Conservation (phyloP, 768 basidiomycete species). For the Zangia roseola region DNA sequence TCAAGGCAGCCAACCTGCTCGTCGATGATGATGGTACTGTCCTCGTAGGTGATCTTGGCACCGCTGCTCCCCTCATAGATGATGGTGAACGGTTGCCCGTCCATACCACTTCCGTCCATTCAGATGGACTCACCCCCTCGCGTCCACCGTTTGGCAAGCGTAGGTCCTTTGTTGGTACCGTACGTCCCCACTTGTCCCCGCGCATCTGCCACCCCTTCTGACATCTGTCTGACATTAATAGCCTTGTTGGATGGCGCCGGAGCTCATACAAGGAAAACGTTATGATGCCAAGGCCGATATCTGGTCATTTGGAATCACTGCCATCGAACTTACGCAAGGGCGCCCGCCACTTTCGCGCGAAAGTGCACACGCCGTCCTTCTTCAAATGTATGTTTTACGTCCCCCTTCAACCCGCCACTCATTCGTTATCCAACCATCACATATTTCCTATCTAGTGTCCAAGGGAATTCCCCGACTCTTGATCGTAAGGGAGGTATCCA, state of each 20-base stretch:
- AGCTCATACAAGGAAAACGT: constrained; percentile 79
- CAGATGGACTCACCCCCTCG: constrained; percentile 3
- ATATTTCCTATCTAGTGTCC: constrained; percentile 46
- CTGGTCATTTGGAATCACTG: constrained; percentile 97
- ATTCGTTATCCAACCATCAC: background rate
- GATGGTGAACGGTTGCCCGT: constrained; percentile 46
- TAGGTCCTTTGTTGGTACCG: constrained; percentile 91
- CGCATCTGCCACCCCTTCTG: background rate
- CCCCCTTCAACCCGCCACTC: background rate
- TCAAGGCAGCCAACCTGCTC: constrained; percentile 93
- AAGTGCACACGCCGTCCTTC: constrained; percentile 67
- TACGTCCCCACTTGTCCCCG: constrained; percentile 32
- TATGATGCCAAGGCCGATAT: constrained; percentile 91
- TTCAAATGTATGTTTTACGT: constrained; percentile 58
- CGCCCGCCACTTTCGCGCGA: constrained; percentile 82
- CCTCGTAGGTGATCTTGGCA: constrained; percentile 88
- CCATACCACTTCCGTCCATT: constrained; percentile 22
- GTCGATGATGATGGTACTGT: constrained; percentile 90
- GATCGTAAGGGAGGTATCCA: constrained; percentile 68
- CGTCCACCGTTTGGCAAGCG: constrained; percentile 68
- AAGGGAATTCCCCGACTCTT: constrained; percentile 75
- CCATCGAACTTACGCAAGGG: constrained; percentile 84
- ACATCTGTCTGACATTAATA: constrained; percentile 18
- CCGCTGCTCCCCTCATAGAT: constrained; percentile 80
- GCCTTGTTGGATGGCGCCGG: constrained; percentile 98